Percentiles rank a stretch among this genome's conserved stretches.
phyloP scores from a whole-genome alignment of 345 rosid genomes.

The Salix udensis region DNA sequence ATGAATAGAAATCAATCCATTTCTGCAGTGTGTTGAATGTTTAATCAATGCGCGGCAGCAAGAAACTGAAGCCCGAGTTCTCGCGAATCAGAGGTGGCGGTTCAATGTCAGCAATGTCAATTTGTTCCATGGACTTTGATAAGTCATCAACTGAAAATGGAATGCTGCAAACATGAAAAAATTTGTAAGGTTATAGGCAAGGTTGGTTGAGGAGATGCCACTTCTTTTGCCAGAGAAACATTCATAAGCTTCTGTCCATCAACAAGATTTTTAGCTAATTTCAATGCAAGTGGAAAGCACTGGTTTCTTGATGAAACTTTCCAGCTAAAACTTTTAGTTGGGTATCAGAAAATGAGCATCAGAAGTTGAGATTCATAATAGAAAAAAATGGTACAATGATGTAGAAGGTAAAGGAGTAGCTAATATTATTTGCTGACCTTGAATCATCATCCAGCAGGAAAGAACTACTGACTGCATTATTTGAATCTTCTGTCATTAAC shows the following conservation, averaged over 20 bases:
- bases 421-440: constrained; percentile 43
- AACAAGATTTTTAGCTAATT: background rate
- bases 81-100: constrained; percentile 87
- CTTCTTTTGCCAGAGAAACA: background rate
- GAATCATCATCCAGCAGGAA: constrained; percentile 95
- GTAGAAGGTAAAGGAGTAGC: background rate
- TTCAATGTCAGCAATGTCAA: constrained; percentile 78
- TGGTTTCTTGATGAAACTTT: background rate
- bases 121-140: constrained; percentile 90
- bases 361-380: background rate
- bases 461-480: constrained; percentile 88
- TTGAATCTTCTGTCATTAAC: constrained; percentile 94
- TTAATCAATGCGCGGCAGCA: constrained; percentile 70
- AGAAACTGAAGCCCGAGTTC: constrained; percentile 85
- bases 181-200: background rate
- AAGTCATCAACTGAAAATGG: constrained; percentile 95
- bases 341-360: background rate
- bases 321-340: background rate
- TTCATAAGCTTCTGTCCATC: background rate
- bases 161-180: constrained; percentile 51
- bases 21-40: background rate
- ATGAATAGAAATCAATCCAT: background rate
- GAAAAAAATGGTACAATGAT: background rate
- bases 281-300: background rate
- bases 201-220: background rate